These are phyloP conservation scores for Phyllosticta capitalensis DNA, from an alignment of 2,329 filamentous ascomycete genomes.

Conservation along the genomic window DNA sequence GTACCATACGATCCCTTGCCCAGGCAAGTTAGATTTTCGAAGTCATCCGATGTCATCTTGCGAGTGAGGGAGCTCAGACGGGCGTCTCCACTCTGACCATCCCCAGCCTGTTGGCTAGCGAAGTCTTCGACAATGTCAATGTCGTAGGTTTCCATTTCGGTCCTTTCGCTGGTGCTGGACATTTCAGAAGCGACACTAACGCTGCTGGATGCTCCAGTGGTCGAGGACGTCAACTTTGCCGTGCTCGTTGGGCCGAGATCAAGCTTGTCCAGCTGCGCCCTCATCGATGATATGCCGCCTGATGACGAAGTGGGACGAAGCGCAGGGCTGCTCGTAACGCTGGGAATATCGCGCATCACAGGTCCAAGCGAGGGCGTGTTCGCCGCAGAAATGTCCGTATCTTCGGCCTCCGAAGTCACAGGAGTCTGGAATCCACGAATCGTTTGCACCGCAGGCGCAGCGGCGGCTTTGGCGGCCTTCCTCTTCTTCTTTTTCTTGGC, in stretches of 20 bases:
- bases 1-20: slow-evolving; percentile 96
- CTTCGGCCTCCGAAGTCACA: slow-evolving; percentile 44
- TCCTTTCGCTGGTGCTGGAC: slow-evolving; percentile 56
- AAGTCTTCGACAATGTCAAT: slow-evolving; percentile 79
- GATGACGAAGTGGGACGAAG: slow-evolving; percentile 40
- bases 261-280: slow-evolving; percentile 70
- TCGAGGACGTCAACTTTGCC: slow-evolving; percentile 34
- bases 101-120: slow-evolving; percentile 51
- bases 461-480: slow-evolving; percentile 25
- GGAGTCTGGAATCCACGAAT: slow-evolving; percentile 44
- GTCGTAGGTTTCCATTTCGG: slow-evolving; percentile 75
- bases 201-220: slow-evolving; percentile 37
- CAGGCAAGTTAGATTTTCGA: slow-evolving; percentile 80
- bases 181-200: slow-evolving; percentile 38
- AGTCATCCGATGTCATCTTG: slow-evolving; percentile 89
- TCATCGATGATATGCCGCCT: slow-evolving; percentile 73
- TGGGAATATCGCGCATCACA: slow-evolving; percentile 34
- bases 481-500: slow-evolving; percentile 30
- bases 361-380: slow-evolving; percentile 34
- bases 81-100: slow-evolving; percentile 26
- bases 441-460: slow-evolving; percentile 29
- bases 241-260: slow-evolving; percentile 51
- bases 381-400: slow-evolving; percentile 41
- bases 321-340: slow-evolving; percentile 43
- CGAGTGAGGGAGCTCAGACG: slow-evolving; percentile 46